A percentile compares a stretch with the other conserved stretches of the same genome.
These are phyloP conservation scores for Metschnikowia kunwiensis DNA, from an alignment of 805 yeast genomes.

Conservation along the genomic window DNA sequence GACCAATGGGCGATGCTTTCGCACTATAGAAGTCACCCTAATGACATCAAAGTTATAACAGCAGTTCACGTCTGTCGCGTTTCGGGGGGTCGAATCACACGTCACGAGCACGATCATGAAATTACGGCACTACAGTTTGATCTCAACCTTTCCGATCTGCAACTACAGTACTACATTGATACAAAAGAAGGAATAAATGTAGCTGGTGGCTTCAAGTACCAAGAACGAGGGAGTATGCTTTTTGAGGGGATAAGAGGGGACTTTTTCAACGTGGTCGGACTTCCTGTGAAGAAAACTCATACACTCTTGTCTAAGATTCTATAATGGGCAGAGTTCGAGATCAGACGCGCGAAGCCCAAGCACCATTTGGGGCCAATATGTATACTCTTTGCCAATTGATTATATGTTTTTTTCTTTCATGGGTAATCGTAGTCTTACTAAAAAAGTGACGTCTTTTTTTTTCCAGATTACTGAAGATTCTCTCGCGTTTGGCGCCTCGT, in stretches of 20 bases:
- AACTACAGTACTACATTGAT: slow-evolving; percentile 59
- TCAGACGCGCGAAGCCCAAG: too few relatives aligned
- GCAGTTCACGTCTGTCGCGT: slow-evolving; percentile 28
- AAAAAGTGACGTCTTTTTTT: too few relatives aligned
- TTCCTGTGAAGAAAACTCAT: slow-evolving; percentile 49
- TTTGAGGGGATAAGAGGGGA: slow-evolving; percentile 72
- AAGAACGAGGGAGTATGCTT: slow-evolving; percentile 65
- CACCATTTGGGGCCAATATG: too few relatives aligned
- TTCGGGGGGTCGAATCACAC: slow-evolving; percentile 7
- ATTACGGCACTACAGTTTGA: slow-evolving; percentile 47
- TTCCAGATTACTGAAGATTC: too few relatives aligned
- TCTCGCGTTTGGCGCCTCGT: too few relatives aligned
- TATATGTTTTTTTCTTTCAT: too few relatives aligned
- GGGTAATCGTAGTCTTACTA: too few relatives aligned
- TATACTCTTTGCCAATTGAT: too few relatives aligned
- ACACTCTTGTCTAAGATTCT: slow-evolving; percentile 5
- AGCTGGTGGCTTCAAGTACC: slow-evolving; percentile 92
- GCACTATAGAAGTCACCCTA: slow-evolving; percentile 20
- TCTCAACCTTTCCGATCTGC: slow-evolving; percentile 49
- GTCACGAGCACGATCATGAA: slow-evolving; percentile 16
- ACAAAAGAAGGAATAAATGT: slow-evolving; percentile 74
- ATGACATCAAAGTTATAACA: slow-evolving; percentile 30
- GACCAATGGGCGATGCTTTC: slow-evolving; percentile 31
- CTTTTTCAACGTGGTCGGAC: slow-evolving; percentile 80
- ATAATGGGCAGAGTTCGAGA: too few relatives aligned